phyloP scores from a whole-genome alignment of 1,284 basidiomycete species.

The Leccinum subrobustum region DNA sequence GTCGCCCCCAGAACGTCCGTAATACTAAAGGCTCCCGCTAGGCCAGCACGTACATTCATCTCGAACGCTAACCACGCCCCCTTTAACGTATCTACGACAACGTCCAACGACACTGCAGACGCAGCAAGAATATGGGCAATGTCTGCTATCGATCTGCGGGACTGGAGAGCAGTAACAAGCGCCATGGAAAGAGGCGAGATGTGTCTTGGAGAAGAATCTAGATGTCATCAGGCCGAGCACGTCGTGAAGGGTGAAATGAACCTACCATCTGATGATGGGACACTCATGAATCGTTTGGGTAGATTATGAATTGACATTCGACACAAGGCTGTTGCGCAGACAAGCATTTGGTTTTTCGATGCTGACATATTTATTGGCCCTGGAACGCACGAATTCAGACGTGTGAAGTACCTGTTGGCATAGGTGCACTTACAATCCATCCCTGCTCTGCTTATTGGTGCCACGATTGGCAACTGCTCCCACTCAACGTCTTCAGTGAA shows the following conservation, averaged over 20 bases:
- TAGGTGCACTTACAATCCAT: conserved; percentile 43
- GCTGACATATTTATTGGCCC: conserved; percentile 49
- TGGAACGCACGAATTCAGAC: conserved; percentile 20
- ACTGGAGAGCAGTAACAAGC: conserved; percentile 45
- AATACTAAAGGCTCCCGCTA: conserved; percentile 33
- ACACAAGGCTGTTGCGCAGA: conserved; percentile 49
- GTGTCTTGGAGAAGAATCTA: conserved; percentile 14
- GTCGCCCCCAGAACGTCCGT: conserved; percentile 52
- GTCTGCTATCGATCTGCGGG: conserved; percentile 50
- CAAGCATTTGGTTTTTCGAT: conserved; percentile 57
- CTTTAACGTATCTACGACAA: conserved; percentile 43
- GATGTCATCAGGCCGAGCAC: conserved; percentile 13
- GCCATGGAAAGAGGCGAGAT: conserved; percentile 32
- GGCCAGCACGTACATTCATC: conserved; percentile 34
- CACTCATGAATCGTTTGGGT: conserved; percentile 37
- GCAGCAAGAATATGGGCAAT: conserved; percentile 50
- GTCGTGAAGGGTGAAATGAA: not conserved
- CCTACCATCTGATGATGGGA: conserved; percentile 24
- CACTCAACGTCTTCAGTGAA: conserved; percentile 52
- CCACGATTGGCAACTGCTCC: conserved; percentile 46
- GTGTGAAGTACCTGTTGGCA: not conserved
- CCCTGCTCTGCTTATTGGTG: conserved; percentile 41
- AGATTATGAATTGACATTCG: conserved; percentile 47
- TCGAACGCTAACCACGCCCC: conserved; percentile 45
- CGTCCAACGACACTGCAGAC: conserved; percentile 39